phyloP scores from a whole-genome alignment of 371 early-diverging fungal species.

The Batkoa obscura region DNA sequence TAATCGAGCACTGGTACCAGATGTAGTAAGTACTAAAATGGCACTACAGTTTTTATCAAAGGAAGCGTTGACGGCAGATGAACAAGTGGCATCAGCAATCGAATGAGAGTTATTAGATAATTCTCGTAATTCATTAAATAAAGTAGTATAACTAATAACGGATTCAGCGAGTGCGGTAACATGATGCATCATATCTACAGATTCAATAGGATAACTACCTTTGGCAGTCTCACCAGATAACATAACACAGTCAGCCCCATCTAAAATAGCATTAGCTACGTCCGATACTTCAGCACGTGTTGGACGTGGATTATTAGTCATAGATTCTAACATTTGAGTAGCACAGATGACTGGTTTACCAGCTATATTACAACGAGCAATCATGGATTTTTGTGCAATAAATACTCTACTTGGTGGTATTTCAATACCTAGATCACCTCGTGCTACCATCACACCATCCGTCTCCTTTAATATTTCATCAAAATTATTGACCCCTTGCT shows the following conservation, averaged over 20 bases:
- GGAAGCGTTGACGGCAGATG: conserved; percentile 77
- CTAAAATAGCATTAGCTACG: conserved; percentile 94
- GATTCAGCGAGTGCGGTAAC: conserved; percentile 56
- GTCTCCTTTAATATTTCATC: conserved; percentile 85
- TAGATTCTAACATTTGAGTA: conserved; percentile 98
- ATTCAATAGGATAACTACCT: conserved; percentile 63
- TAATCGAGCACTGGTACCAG: conserved; percentile 75
- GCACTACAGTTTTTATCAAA: conserved; percentile 71
- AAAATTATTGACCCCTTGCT: conserved; percentile 91
- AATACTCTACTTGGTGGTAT: conserved; percentile 83
- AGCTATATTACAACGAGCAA: conserved; percentile 75
- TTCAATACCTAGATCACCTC: conserved; percentile 98
- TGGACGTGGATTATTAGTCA: conserved; percentile 91
- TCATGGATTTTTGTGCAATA: conserved; percentile 94
- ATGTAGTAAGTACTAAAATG: conserved; percentile 62
- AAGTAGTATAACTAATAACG: conserved; percentile 51
- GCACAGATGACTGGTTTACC: conserved; percentile 97
- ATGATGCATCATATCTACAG: conserved; percentile 55
- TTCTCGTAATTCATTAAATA: conserved; percentile 60
- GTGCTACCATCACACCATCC: conserved; percentile 98
- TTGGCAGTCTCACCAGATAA: conserved; percentile 97
- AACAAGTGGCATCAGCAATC: conserved; percentile 84
- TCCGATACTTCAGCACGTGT: conserved; percentile 98
- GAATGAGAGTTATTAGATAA: conserved; percentile 51
- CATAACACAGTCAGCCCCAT: conserved; percentile 98